Evolutionary conservation across 2,329 filamentous ascomycete genomes (phyloP).

Genomic region (Colletotrichum lentis): DNA sequence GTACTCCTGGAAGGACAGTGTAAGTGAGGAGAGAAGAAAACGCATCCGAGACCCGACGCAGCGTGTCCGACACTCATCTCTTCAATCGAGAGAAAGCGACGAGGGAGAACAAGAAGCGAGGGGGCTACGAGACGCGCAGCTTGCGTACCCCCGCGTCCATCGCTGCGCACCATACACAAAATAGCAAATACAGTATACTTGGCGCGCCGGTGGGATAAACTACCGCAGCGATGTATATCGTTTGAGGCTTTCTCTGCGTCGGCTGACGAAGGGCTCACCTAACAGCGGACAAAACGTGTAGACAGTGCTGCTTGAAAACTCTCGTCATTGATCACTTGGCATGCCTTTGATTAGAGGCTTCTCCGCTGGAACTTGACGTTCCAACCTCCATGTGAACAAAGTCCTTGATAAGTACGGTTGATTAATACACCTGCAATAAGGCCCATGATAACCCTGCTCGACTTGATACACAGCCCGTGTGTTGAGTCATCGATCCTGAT

Average conservation of each 20-base stretch:
- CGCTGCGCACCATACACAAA: neutral
- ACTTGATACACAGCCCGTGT: no score
- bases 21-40: neutral
- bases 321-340: neutral
- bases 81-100: no score
- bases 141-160: neutral
- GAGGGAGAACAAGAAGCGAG: no score
- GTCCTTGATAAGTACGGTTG: neutral
- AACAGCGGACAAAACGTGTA: no score
- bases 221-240: no score
- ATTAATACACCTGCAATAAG: accelerated
- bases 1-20: conserved; percentile 1
- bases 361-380: neutral
- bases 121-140: neutral
- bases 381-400: no score
- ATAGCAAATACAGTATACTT: neutral
- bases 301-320: neutral
- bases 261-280: no score
- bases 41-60: neutral
- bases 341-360: neutral
- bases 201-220: neutral
- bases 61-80: no score
- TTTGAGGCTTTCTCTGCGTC: no score
- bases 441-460: neutral
- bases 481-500: neutral